A percentile compares a stretch with the other conserved stretches of the same genome.
Evolutionary conservation across 75 land plant species (phyloP).

Genomic region (Isoetes taiwanensis): DNA sequence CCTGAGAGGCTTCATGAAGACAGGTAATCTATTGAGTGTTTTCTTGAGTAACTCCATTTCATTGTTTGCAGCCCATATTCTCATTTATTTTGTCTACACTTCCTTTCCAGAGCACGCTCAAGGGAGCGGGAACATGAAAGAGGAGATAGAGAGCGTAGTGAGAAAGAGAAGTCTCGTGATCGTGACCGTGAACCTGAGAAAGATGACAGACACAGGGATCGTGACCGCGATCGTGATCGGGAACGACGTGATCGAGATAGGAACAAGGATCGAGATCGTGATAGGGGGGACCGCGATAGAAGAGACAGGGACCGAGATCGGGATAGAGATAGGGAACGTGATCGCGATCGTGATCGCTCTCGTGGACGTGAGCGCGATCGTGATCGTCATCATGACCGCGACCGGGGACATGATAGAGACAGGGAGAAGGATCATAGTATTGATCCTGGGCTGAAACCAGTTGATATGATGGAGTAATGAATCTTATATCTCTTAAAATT

Average conservation of each 20-base stretch:
- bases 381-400: conserved; percentile 6
- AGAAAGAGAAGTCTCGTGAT: conserved; percentile 40
- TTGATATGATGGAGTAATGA: too few species aligned
- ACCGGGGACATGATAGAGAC: conserved; percentile 13
- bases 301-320: conserved; percentile 40
- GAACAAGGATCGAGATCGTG: conserved; percentile 17
- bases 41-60: too few species aligned
- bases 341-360: conserved; percentile 25
- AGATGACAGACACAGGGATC: too few species aligned
- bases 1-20: conserved; percentile 40
- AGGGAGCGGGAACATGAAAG: too few species aligned
- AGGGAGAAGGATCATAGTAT: too few species aligned
- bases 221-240: conserved; percentile 32
- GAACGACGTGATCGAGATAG: conserved; percentile 36
- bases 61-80: too few species aligned
- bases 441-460: too few species aligned
- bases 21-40: too few species aligned
- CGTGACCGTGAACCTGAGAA: conserved; percentile 40
- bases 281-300: conserved; percentile 21
- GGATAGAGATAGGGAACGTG: conserved; percentile 26
- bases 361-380: conserved; percentile 29
- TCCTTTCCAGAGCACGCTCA: too few species aligned
- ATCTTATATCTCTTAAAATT: too few species aligned
- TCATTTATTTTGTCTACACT: too few species aligned
- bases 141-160: too few species aligned